phyloP scores from a whole-genome alignment of 257 asterid species.

The Voacanga thouarsii region DNA sequence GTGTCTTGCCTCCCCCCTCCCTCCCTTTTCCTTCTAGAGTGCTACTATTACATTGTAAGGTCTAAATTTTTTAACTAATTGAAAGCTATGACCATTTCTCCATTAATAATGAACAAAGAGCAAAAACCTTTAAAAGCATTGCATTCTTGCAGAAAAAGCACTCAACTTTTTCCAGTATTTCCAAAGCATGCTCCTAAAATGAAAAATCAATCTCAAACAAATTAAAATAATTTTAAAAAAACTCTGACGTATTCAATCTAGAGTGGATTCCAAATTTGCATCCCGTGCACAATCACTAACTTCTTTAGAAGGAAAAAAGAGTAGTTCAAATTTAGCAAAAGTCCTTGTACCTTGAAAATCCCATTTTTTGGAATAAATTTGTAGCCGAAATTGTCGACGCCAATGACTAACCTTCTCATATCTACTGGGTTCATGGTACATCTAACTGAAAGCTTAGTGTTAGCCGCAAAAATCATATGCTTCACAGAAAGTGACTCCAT shows the following conservation, averaged over 20 bases:
- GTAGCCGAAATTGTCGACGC: slow-evolving; percentile 23
- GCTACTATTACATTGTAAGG: neutral
- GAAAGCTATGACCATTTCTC: neutral
- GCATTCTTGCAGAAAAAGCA: neutral
- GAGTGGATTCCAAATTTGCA: neutral
- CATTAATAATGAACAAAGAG: neutral
- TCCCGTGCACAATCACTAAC: too few species aligned
- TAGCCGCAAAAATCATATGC: slow-evolving; percentile 30
- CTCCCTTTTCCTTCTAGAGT: neutral
- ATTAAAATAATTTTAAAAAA: too few species aligned
- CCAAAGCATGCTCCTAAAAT: neutral
- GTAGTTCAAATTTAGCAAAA: neutral
- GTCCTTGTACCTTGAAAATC: slow-evolving; percentile 53
- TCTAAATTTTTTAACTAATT: neutral
- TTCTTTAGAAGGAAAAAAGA: neutral
- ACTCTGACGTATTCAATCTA: neutral
- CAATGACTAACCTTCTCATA: slow-evolving; percentile 9
- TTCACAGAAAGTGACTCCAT: slow-evolving; percentile 55
- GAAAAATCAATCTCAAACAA: neutral
- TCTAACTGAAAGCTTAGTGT: slow-evolving; percentile 29
- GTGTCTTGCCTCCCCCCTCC: too few species aligned
- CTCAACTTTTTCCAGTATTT: slow-evolving; percentile 2
- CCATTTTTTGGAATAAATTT: slow-evolving; percentile 38
- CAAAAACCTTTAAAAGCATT: neutral
- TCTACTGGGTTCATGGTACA: slow-evolving; percentile 29